phyloP scores from a whole-genome alignment of 2,329 filamentous ascomycete genomes.

The Hirsutella rhossiliensis region DNA sequence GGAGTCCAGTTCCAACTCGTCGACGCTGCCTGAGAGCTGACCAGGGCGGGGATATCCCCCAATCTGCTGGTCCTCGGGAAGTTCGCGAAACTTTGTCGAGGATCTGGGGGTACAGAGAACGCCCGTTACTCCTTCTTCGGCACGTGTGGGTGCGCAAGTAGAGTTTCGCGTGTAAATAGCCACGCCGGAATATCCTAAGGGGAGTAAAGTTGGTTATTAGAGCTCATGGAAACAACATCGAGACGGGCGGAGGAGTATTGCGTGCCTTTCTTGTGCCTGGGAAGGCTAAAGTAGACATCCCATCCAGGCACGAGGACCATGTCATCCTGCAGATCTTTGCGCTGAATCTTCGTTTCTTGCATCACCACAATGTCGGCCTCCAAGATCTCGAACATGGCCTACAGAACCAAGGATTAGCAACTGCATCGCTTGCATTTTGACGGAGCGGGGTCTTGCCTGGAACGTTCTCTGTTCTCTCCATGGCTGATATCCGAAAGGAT shows the following conservation, averaged over 20 bases:
- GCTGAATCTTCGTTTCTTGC: slow-evolving; percentile 93
- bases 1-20: slow-evolving; percentile 66
- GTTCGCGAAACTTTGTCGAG: slow-evolving; percentile 57
- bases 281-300: slow-evolving; percentile 93
- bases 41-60: slow-evolving; percentile 70
- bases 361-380: slow-evolving; percentile 89
- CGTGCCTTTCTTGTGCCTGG: slow-evolving; percentile 81
- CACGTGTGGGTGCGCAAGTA: slow-evolving; percentile 72
- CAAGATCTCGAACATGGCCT: slow-evolving; percentile 90
- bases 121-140: slow-evolving; percentile 89
- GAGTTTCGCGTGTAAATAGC: slow-evolving; percentile 89
- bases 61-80: slow-evolving; percentile 63
- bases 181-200: slow-evolving; percentile 80
- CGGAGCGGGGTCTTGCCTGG: slow-evolving; percentile 33
- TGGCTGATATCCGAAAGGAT: slow-evolving; percentile 75
- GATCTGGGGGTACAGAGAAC: slow-evolving; percentile 64
- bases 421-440: no score
- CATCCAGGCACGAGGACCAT: slow-evolving; percentile 93
- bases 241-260: not conserved
- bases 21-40: slow-evolving; percentile 53
- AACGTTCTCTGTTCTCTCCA: slow-evolving; percentile 63
- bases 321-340: slow-evolving; percentile 83
- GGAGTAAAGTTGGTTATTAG: not conserved
- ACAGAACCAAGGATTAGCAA: not conserved
- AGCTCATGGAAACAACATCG: not conserved